Percentiles rank a stretch among this genome's conserved stretches.
phyloP scores from a whole-genome alignment of 306 rosid species.

The Alnus glutinosa region DNA sequence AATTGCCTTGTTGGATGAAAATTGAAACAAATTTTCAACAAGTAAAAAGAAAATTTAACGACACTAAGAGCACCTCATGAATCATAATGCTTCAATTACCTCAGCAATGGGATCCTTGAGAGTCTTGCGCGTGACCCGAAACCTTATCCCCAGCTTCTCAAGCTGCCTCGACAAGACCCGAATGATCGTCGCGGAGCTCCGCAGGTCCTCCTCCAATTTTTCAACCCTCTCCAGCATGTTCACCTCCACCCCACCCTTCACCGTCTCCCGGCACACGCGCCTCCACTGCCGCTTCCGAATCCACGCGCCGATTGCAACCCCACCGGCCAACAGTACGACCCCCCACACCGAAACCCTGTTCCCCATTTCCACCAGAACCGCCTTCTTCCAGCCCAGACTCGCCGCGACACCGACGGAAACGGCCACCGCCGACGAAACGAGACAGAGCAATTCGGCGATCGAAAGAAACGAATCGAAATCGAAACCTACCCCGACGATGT shows the following conservation, averaged over 20 bases:
- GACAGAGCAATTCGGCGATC: slow-evolving; percentile 52
- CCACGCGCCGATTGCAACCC: slow-evolving; percentile 61
- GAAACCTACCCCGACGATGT: slow-evolving; percentile 19
- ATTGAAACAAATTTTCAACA: not conserved
- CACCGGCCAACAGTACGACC: slow-evolving; percentile 42
- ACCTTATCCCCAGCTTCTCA: slow-evolving; percentile 85
- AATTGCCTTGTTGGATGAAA: not conserved
- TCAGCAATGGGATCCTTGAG: slow-evolving; percentile 76
- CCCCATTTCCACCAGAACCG: slow-evolving; percentile 36
- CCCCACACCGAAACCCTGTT: slow-evolving; percentile 40
- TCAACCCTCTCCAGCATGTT: slow-evolving; percentile 69
- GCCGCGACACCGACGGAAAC: slow-evolving; percentile 40
- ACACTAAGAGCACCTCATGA: not conserved
- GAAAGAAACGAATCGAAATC: slow-evolving; percentile 58
- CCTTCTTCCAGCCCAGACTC: slow-evolving; percentile 42
- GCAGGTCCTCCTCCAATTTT: slow-evolving; percentile 80
- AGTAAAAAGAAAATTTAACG: not conserved
- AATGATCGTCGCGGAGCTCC: slow-evolving; percentile 47
- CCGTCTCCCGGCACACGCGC: slow-evolving; percentile 38
- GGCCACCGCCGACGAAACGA: slow-evolving; percentile 50
- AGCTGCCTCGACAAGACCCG: slow-evolving; percentile 81
- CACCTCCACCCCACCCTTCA: slow-evolving; percentile 57
- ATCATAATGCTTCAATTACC: slow-evolving; percentile 41
- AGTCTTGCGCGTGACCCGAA: slow-evolving; percentile 64
- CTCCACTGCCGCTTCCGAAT: slow-evolving; percentile 74